Conservation (phyloP, 129 eudicot species). For the Lactuca saligna region DNA sequence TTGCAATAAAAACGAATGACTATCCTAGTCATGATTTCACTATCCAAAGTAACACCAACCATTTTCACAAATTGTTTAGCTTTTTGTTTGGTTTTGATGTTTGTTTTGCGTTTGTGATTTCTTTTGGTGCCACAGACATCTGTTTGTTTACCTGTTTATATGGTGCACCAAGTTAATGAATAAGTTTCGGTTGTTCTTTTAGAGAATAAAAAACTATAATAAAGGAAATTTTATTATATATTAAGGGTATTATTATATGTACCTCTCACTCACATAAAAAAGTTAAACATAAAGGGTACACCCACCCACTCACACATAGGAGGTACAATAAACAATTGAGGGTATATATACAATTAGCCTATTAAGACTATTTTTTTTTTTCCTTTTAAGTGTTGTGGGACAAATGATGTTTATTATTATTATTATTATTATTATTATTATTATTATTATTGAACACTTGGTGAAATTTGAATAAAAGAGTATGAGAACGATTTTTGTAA, state of each 20-base stretch:
- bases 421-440: no score
- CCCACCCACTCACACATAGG: no score
- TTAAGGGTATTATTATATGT: background rate
- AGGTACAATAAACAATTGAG: no score
- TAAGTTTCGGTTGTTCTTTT: background rate
- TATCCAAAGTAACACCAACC: slow-evolving; percentile 8
- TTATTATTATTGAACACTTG: background rate
- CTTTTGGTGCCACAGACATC: slow-evolving; percentile 2
- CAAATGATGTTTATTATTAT: background rate
- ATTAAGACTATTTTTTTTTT: no score
- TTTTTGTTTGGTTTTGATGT: background rate
- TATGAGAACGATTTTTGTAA: background rate
- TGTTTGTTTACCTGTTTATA: background rate
- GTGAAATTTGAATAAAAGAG: no score
- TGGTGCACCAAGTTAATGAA: background rate
- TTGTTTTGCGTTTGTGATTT: background rate
- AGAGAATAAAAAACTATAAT: no score
- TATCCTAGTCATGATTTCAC: slow-evolving; percentile 4
- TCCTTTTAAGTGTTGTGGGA: background rate
- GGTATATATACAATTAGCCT: no score
- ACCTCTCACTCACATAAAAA: no score
- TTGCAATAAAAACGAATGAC: background rate
- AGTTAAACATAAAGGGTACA: no score
- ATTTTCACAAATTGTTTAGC: background rate
- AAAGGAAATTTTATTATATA: background rate